Evolutionary conservation across 495 filamentous ascomycete species (phyloP), one percentile per base, ranked within the genome.

Genomic region (Lasiosphaeris hirsuta): DNA sequence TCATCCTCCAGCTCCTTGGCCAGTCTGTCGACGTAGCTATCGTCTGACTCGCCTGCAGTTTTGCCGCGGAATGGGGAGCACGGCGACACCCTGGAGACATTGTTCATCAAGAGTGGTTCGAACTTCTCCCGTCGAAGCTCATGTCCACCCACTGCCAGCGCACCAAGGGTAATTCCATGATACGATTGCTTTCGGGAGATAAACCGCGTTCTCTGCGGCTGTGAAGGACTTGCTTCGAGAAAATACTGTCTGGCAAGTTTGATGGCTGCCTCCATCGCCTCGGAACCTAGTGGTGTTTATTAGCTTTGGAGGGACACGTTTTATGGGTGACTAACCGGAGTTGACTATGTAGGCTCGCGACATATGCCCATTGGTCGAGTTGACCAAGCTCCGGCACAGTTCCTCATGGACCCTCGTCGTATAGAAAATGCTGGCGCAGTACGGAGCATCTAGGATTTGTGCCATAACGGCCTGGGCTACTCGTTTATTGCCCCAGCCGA

Each of bases 141-240:
- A 68, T 91, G 88, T 0, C 87, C 85, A 37, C 85, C 82, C 0
- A 86, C 72, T 1, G 79, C 75, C 13, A 93, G 69, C 0, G 85
- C 78, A 0, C 88, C 88, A 1, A 92, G 71, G 0, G 88, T 92
- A 15, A 77, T 86, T 6, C 89, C 89, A 58, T 93, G 89, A 61
- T 90, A 93, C n/a, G 85, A 87, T 17, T 84, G 80, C 45, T 78
- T 75, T 10, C 89, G 75, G 11, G 83, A 78, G 55, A 93, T 88
- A 72, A 86, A 87, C n/a, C 78, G 75, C 2, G 70, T 68, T 48
- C 79, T 64, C 35, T 74, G 63, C 3, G 66, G 60, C 51, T 77
- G 63, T 1, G 60, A 40, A 4, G 56, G 58, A 17, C 45, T 58
- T 17, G 61, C 64, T 70, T 89, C 85, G 5, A 84, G 73, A 59